These are phyloP conservation scores for Colletotrichum falcatum DNA, from an alignment of 2,329 filamentous ascomycete species.

Conservation along the genomic window DNA sequence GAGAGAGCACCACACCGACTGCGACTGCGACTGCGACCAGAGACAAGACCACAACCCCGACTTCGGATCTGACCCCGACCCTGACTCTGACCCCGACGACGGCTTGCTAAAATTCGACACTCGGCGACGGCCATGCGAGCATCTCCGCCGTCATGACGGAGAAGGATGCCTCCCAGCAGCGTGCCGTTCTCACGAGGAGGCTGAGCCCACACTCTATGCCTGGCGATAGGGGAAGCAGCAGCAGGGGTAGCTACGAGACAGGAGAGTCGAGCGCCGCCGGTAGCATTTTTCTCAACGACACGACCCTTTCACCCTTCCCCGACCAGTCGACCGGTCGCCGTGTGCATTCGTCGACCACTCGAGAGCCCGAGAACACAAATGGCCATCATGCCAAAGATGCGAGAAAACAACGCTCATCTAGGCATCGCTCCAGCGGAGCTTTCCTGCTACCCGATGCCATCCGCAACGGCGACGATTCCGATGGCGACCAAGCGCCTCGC, in stretches of 20 bases:
- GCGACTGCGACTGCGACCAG: too few relatives aligned
- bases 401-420: slow-evolving; percentile 48
- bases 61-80: not conserved
- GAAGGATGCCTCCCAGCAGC: slow-evolving; percentile 39
- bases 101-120: not conserved
- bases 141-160: slow-evolving; percentile 42
- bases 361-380: slow-evolving; percentile 44
- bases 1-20: not conserved
- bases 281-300: slow-evolving; percentile 46
- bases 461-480: slow-evolving; percentile 46
- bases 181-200: slow-evolving; percentile 29
- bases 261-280: slow-evolving; percentile 58
- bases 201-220: slow-evolving; percentile 36
- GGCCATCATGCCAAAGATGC: slow-evolving; percentile 41
- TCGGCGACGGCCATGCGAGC: slow-evolving; percentile 42
- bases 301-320: slow-evolving; percentile 33
- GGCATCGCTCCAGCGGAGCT: slow-evolving; percentile 60
- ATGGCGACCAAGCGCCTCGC: slow-evolving; percentile 49
- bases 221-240: slow-evolving; percentile 50
- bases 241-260: slow-evolving; percentile 55
- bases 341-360: slow-evolving; percentile 19
- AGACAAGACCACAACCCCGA: not conserved
- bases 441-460: slow-evolving; percentile 64
- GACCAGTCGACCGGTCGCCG: slow-evolving; percentile 29
- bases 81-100: not conserved